These are phyloP conservation scores for Paramarasmius palmivorus DNA, from an alignment of 1,284 basidiomycete species.

Conservation along the genomic window DNA sequence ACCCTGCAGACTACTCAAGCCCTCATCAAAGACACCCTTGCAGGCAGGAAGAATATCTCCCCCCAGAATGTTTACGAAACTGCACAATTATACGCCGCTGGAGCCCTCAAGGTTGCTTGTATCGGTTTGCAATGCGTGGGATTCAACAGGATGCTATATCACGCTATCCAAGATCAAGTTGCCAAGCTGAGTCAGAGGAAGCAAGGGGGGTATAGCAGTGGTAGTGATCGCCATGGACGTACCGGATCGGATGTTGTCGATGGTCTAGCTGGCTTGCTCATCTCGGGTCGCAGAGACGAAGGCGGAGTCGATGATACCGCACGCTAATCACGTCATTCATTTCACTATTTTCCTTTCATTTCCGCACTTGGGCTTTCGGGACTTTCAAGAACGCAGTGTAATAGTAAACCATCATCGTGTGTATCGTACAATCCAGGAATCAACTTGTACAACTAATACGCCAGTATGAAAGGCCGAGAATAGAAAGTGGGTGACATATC, in stretches of 20 bases:
- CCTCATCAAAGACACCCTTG: constrained; percentile 68
- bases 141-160: constrained; percentile 65
- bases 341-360: neutral
- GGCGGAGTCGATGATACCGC: neutral
- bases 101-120: constrained; percentile 70
- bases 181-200: neutral
- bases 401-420: too few species aligned
- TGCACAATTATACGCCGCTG: constrained; percentile 65
- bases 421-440: too few species aligned
- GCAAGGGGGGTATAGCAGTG: too few species aligned
- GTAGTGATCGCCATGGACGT: neutral
- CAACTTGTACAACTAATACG: too few species aligned
- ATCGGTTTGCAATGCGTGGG: constrained; percentile 73
- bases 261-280: neutral
- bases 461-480: too few species aligned
- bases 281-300: neutral
- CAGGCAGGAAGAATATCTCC: constrained; percentile 68
- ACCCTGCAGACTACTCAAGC: constrained; percentile 55
- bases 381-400: too few species aligned
- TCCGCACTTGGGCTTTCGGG: too few species aligned
- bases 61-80: constrained; percentile 76
- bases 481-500: too few species aligned
- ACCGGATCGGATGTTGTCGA: neutral
- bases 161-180: constrained; percentile 51
- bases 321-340: neutral